A percentile compares a stretch with the other conserved stretches of the same genome.
Conservation (phyloP, 2,329 filamentous ascomycete species). For the Corinectria fuckeliana region DNA sequence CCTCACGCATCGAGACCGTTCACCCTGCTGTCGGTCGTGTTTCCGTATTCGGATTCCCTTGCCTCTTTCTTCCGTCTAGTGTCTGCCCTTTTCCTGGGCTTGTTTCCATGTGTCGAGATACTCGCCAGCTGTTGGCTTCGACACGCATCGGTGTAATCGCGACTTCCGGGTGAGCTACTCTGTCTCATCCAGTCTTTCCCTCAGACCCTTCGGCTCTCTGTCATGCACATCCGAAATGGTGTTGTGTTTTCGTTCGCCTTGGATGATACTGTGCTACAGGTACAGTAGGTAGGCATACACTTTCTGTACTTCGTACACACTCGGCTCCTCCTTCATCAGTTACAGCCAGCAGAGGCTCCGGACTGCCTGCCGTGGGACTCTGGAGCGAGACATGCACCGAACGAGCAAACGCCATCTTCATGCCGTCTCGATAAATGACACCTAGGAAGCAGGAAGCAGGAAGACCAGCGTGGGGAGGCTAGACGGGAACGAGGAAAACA, state of each 20-base stretch:
- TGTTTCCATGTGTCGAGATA: not conserved
- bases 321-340: slow-evolving; percentile 7
- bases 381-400: slow-evolving; percentile 2
- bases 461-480: no score
- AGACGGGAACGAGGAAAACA: not conserved
- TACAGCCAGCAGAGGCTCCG: slow-evolving; percentile 15
- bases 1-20: slow-evolving; percentile 16
- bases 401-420: slow-evolving; percentile 3
- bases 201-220: not conserved
- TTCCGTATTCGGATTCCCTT: slow-evolving; percentile 23
- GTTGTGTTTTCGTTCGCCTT: not conserved
- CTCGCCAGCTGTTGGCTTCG: not conserved
- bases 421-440: not conserved
- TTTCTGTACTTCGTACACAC: not conserved
- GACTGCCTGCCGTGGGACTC: slow-evolving; percentile 30
- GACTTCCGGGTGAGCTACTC: not conserved
- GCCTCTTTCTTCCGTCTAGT: slow-evolving; percentile 1
- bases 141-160: not conserved
- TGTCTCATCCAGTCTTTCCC: not conserved
- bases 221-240: not conserved
- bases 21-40: slow-evolving; percentile 10
- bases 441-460: not conserved
- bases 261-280: slow-evolving; percentile 10
- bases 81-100: not conserved
- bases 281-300: not conserved